phyloP scores from a whole-genome alignment of 805 yeast genomes.

The Ogataea paraovalis region DNA sequence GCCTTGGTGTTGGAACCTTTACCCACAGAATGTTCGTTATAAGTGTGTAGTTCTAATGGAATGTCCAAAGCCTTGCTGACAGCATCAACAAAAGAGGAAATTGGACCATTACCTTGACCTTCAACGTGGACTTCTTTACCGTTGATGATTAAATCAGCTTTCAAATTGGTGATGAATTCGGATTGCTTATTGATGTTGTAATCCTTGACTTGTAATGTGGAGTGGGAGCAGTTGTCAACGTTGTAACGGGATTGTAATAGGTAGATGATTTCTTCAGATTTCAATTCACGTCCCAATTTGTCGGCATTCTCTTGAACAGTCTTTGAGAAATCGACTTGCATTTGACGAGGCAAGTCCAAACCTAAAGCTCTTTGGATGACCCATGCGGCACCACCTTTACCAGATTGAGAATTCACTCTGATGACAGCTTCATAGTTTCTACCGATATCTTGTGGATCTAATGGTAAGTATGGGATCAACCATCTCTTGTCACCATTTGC shows the following conservation, averaged over 20 bases:
- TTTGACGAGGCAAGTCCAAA: constrained; percentile 65
- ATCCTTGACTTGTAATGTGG: constrained; percentile 36
- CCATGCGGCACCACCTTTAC: constrained; percentile 89
- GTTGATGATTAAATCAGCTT: constrained; percentile 37
- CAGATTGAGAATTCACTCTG: constrained; percentile 82
- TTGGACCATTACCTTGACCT: constrained; percentile 77
- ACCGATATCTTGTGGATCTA: constrained; percentile 79
- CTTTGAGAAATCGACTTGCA: constrained; percentile 65
- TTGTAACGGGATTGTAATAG: constrained; percentile 57
- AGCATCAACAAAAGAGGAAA: constrained; percentile 69
- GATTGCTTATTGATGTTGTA: constrained; percentile 35
- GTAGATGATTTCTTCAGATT: constrained; percentile 57
- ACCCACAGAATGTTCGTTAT: constrained; percentile 72
- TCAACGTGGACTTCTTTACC: constrained; percentile 33
- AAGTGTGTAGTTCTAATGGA: constrained; percentile 58
- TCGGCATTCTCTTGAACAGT: constrained; percentile 66
- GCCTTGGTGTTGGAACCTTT: constrained; percentile 69
- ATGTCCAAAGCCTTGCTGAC: constrained; percentile 48
- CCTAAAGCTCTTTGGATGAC: constrained; percentile 66
- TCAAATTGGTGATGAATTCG: constrained; percentile 40
- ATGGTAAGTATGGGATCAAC: constrained; percentile 73
- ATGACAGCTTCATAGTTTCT: constrained; percentile 78
- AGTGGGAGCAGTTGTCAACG: constrained; percentile 35
- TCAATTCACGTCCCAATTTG: constrained; percentile 62
- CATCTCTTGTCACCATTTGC: constrained; percentile 49